These are phyloP conservation scores for Magnaporthales sp. DNA, from an alignment of 2,329 filamentous ascomycete genomes.

Conservation along the genomic window DNA sequence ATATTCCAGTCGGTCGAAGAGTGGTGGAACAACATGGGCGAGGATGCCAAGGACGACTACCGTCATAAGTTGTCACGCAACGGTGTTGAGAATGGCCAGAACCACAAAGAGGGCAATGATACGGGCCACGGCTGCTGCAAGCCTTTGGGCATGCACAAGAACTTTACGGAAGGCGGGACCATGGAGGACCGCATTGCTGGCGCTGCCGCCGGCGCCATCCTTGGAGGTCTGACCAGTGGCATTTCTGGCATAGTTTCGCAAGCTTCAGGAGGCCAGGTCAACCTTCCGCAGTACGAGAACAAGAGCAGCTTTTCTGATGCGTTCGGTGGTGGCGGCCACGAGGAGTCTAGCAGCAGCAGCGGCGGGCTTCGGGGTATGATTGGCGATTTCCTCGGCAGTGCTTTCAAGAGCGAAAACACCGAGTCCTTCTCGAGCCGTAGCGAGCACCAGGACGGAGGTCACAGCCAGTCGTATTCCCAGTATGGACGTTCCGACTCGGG, in stretches of 20 bases:
- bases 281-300: constrained; percentile 7
- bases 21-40: constrained; percentile 69
- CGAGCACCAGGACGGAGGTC: constrained; percentile 48
- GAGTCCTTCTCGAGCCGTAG: constrained; percentile 40
- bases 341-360: constrained; percentile 48
- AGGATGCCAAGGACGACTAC: constrained; percentile 55
- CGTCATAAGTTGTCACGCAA: constrained; percentile 67
- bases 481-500: constrained; percentile 42
- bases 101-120: constrained; percentile 83
- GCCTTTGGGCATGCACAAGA: constrained; percentile 71
- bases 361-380: constrained; percentile 63
- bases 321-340: constrained; percentile 24
- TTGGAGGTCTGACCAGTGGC: constrained; percentile 47
- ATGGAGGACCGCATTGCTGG: constrained; percentile 48
- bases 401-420: constrained; percentile 34
- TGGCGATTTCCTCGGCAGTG: constrained; percentile 50
- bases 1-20: constrained; percentile 76
- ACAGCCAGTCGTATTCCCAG: constrained; percentile 52
- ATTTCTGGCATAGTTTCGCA: constrained; percentile 36
- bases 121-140: constrained; percentile 74
- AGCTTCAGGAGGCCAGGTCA: constrained; percentile 27
- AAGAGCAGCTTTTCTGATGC: constrained; percentile 9
- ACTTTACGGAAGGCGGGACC: constrained; percentile 36
- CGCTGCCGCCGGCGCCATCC: constrained; percentile 46
- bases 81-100: constrained; percentile 68